Evolutionary conservation across 768 basidiomycete genomes (phyloP).

Genomic region (Mycena epipterygia): DNA sequence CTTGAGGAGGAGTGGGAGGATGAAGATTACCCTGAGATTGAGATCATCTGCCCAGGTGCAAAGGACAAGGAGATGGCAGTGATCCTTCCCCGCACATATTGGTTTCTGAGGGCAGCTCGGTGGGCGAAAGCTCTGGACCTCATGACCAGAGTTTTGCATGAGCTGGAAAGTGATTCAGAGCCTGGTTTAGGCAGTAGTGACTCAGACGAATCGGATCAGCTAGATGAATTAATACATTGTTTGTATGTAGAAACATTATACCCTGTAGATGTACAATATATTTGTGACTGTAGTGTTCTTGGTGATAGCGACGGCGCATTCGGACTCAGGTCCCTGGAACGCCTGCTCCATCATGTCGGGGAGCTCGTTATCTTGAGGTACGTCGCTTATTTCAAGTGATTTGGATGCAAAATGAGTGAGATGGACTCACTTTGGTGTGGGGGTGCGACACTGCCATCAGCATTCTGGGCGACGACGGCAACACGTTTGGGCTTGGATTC

Average conservation of each 20-base stretch:
- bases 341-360: not conserved
- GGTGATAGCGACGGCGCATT: too few species aligned
- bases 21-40: slow-evolving; percentile 17
- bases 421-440: too few species aligned
- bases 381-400: not conserved
- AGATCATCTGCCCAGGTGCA: slow-evolving; percentile 4
- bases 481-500: too few species aligned
- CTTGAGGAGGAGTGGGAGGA: slow-evolving; percentile 27
- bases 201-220: not conserved
- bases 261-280: not conserved
- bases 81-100: slow-evolving; percentile 1
- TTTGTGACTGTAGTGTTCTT: too few species aligned
- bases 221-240: too few species aligned
- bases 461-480: too few species aligned
- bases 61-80: slow-evolving; percentile 18
- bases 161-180: not conserved
- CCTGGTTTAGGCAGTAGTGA: not conserved
- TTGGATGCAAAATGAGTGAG: not conserved
- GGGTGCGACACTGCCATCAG: too few species aligned
- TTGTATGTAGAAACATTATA: not conserved
- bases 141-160: not conserved
- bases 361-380: not conserved
- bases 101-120: slow-evolving; percentile 10
- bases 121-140: slow-evolving; percentile 18
- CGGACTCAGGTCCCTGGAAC: too few species aligned